Conservation (phyloP, 352 stramenopile species). For the Phytophthora constricta region DNA sequence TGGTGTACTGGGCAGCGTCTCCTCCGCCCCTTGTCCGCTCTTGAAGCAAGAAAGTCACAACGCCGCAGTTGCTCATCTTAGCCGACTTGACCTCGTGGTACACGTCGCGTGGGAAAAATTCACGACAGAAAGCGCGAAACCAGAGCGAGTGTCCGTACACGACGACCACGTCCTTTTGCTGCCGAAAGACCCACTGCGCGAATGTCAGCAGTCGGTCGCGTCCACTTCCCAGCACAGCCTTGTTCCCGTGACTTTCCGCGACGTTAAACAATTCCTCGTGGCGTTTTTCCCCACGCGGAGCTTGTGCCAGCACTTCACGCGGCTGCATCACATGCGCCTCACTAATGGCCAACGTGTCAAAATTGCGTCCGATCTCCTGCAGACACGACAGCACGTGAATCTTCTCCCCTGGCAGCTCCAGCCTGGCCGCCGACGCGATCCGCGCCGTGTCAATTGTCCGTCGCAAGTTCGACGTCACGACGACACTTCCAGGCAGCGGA, state of each 20-base stretch:
- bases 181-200: constrained; percentile 67
- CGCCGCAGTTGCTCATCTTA: constrained; percentile 83
- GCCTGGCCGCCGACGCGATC: constrained; percentile 68
- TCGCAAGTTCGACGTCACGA: constrained; percentile 79
- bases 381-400: constrained; percentile 86
- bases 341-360: constrained; percentile 85
- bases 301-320: constrained; percentile 31
- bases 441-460: constrained; percentile 82
- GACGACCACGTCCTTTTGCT: constrained; percentile 66
- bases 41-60: constrained; percentile 79
- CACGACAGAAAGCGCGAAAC: constrained; percentile 84
- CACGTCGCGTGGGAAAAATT: constrained; percentile 64
- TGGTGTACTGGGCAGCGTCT: constrained; percentile 35
- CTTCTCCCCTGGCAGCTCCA: constrained; percentile 57
- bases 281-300: constrained; percentile 47
- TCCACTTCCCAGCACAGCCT: constrained; percentile 65
- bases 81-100: constrained; percentile 53
- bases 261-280: constrained; percentile 79
- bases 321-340: constrained; percentile 50
- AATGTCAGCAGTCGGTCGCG: constrained; percentile 70
- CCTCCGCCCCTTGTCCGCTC: constrained; percentile 36
- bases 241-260: constrained; percentile 84
- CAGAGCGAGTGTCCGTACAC: constrained; percentile 89
- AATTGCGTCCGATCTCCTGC: constrained; percentile 87
- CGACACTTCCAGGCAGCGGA: constrained; percentile 56